Evolutionary conservation across 1,284 basidiomycete genomes (phyloP).

Genomic region (Cryptococcus sp.): DNA sequence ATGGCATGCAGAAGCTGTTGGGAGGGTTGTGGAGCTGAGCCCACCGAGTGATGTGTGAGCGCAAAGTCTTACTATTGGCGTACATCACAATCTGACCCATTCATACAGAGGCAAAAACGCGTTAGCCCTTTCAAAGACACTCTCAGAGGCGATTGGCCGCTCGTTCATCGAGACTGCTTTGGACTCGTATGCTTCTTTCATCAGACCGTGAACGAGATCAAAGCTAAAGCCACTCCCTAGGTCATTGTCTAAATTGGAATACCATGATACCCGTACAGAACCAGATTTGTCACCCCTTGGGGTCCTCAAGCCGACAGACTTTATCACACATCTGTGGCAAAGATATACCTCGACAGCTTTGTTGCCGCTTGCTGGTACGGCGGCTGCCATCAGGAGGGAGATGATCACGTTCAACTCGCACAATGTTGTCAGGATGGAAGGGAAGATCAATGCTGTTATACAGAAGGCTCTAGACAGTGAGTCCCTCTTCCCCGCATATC

Average conservation of each 20-base stretch:
- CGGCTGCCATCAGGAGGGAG: constrained; percentile 85
- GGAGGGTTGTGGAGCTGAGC: constrained; percentile 85
- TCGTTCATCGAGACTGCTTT: constrained; percentile 89
- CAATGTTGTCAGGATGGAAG: constrained; percentile 82
- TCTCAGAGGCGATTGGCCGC: constrained; percentile 84
- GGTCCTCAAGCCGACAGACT: constrained; percentile 75
- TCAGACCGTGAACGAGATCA: background rate
- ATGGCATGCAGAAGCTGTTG: constrained; percentile 95
- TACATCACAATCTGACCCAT: background rate
- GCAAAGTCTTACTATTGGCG: too few relatives aligned
- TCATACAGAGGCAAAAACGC: constrained; percentile 78
- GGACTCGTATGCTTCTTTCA: constrained; percentile 66
- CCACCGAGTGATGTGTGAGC: constrained; percentile 76
- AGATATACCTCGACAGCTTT: constrained; percentile 91
- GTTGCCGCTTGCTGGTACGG: constrained; percentile 80
- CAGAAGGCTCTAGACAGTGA: constrained; percentile 82
- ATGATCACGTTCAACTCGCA: constrained; percentile 94
- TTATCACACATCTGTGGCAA: constrained; percentile 95
- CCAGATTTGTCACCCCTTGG: constrained; percentile 72
- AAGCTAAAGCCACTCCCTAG: constrained; percentile 54
- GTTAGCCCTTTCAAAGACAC: constrained; percentile 77
- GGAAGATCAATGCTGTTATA: constrained; percentile 76
- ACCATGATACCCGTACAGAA: constrained; percentile 72
- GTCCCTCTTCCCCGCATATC: constrained; percentile 28
- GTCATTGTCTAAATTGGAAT: constrained; percentile 69